Evolutionary conservation across 805 yeast species (phyloP), one percentile per base, ranked within the genome.

Genomic region (Schizosaccharomyces japonicus): DNA sequence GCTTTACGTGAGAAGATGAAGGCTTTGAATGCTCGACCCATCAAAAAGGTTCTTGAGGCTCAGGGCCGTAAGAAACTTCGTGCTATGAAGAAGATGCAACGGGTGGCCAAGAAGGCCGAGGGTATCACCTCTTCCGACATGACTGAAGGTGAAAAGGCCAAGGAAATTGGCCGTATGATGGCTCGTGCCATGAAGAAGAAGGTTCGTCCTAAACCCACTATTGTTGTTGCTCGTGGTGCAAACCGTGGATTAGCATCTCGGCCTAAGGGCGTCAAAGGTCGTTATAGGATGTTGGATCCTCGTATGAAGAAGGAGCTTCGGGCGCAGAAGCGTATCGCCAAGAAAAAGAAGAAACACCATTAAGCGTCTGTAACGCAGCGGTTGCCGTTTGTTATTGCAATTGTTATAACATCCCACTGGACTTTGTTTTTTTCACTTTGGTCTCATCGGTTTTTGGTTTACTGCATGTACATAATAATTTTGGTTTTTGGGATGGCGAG

Each of bases 271-370:
- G 75, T 90, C 55, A 83, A 77, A 63, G 99, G 99, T 65, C 84
- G 82, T 62, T 90, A 90, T 68, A 90, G 82, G 78, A 90, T 90
- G 98, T 96, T 90, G 56, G 99, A 90, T 65, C 96, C 96, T 69
- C 81, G 78, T 19, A 69, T 83, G 79, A 90, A 90, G 80, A 90
- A 90, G 63, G 99, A 90, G 66, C 85, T 80, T 70, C 71, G 98
- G 55, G 95, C 96, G 11, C 68, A 87, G 58, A 77, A 73, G 59
- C 76, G 96, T 61, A 81, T 85, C 54, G 80, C 83, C 25, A 90
- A 85, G 71, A 3, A 36, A 13, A 36, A 36, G 21, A 45, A 31
- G 26, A 23, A 25, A 30, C 34, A 39, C 33, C 15, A 23, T 15
- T 36, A 36, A 23, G 10, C 25, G 25, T 8, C 23, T 19, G n/a